Evolutionary conservation across 2,329 filamentous ascomycete genomes (phyloP), one percentile per base, ranked within the genome.

Genomic region (Pseudogymnoascus sp.): DNA sequence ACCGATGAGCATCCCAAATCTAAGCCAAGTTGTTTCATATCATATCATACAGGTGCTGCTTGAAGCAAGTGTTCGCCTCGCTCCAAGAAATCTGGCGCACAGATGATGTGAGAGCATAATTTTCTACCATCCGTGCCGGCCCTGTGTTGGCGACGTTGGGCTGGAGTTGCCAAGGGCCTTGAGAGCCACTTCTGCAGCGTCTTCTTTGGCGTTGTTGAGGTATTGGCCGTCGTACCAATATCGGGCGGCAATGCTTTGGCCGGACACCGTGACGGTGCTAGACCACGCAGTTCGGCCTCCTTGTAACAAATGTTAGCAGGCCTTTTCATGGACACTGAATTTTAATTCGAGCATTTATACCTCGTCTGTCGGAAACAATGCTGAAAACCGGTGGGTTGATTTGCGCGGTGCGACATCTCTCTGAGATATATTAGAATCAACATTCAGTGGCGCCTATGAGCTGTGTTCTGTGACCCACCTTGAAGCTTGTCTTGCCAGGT

Each of bases 181-280:
- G 62, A 88, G 73, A 23, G 90, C 90, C 63, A 88, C 81, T 74
- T 96, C 90, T 65, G 91, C 90, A n/a, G 90, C 91, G 71, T 96
- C 91, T 73, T 96, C 91, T 74, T 84, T 86, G 61, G 90, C 90
- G 69, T 95, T 95, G 77, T 92, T 84, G 72, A 92, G 79, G 70
- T 90, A 90, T 71, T 90, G 84, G 63, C 90, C 90, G 72, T 95
- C 91, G 74, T 95, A 96, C 90, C 90, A 96, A 74, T 84, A 95
- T 63, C 90, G 83, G 52, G 90, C 90, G n/a, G 79, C 71, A 67
- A 89, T 80, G 52, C 75, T 79, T 57, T 79, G 75, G 59, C 85
- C 85, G 66, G 82, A 78, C 61, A 95, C 81, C n/a, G 79, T 83
- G 61, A 95, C 90, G 61, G 81, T 81, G 76, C 86, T 88, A 61